phyloP scores from a whole-genome alignment of 148 eudicot species.

The Mesembryanthemum crystallinum region DNA sequence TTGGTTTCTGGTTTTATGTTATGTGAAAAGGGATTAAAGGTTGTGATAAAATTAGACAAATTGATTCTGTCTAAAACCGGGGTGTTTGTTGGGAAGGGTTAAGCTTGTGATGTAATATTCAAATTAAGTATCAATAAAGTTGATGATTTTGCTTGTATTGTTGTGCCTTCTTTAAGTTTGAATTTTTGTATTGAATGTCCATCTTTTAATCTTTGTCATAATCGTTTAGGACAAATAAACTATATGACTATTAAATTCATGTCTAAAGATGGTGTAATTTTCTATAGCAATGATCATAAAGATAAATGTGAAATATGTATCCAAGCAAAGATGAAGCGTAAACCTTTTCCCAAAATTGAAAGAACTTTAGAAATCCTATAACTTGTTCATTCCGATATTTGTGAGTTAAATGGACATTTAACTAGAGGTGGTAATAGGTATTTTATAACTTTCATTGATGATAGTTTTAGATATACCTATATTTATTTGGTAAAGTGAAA shows the following conservation, averaged over 20 bases:
- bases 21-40: slow-evolving; percentile 18
- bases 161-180: not conserved
- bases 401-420: not conserved
- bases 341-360: not conserved
- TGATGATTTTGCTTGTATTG: slow-evolving; percentile 2
- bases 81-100: slow-evolving; percentile 7
- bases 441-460: not conserved
- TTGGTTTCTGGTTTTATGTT: slow-evolving; percentile 13
- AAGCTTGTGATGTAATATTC: slow-evolving; percentile 15
- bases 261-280: not conserved
- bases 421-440: not conserved
- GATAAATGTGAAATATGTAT: slow-evolving; percentile 9
- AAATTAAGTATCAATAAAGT: slow-evolving; percentile 1
- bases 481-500: not conserved
- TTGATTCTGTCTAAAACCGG: not conserved
- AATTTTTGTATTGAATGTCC: not conserved
- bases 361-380: not conserved
- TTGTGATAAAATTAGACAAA: slow-evolving; percentile 21
- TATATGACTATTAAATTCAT: not conserved
- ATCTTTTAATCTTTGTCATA: not conserved
- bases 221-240: not conserved
- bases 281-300: not conserved
- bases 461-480: not conserved
- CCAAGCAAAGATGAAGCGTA: not conserved
- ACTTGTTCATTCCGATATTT: not conserved